Base-by-base conservation (phyloP, 768 basidiomycete species). In the Rhizopogon vinicolor region DNA sequence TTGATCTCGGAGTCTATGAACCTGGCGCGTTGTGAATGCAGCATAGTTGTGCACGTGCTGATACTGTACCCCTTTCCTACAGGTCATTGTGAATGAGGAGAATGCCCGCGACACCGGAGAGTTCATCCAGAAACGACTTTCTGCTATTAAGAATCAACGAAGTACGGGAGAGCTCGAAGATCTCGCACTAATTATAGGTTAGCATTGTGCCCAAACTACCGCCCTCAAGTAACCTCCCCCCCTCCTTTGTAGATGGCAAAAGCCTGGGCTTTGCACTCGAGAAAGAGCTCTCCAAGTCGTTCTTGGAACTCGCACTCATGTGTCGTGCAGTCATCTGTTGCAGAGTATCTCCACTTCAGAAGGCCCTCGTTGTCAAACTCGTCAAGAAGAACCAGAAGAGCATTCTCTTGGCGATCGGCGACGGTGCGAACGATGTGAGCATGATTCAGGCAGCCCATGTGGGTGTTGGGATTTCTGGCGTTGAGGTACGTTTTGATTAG, bases 371-470 rank as follows among this genome's bases (percentile, higher is more conserved):
- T 4, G 96, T 98, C 60, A 98, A 98, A 72, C 83, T 98, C n/a
- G 96, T 98, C 53, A 98, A 98, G 79, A 95, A 95, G 72, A 95
- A 96, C 68, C 85, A 87, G 62, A 92, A 93, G 55, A 81, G 93
- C 7, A 92, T 97, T 52, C 77, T 97, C n/a, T 82, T 98, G 8
- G 96, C 96, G 3, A 98, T 98, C 50, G 96, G 96, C 19, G 96
- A 98, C 60, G 96, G 96, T 49, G 96, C 96, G 2, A 98, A 98
- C 69, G 96, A 98, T 69, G 96, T 98, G 62, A 92, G 92, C 67
- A 98, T 98, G 96, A 98, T 98, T 57, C 96, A 98, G 68, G 96
- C 96, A 37, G 96, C 96, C 0, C 96, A 98, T 66, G 91, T 98
- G 44, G 96, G 96, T 31, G 88, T 98, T 53, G 96, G 96, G 63